These are phyloP conservation scores for Triticum dicoccoides DNA, from an alignment of 176 grass and related monocot species.

Conservation along the genomic window DNA sequence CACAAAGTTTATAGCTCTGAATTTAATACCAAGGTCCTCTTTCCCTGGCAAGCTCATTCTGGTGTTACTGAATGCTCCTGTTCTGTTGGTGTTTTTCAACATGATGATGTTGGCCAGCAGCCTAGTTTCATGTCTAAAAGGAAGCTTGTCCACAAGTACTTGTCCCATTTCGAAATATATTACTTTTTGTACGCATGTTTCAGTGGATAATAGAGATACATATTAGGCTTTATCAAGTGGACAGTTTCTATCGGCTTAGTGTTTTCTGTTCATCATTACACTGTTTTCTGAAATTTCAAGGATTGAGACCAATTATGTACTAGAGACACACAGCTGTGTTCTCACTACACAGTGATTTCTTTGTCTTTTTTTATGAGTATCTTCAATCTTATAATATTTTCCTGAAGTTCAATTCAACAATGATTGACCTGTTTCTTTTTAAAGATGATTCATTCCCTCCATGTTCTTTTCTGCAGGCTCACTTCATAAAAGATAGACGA, in stretches of 20 bases:
- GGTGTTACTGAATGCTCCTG: background rate
- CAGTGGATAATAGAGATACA: background rate
- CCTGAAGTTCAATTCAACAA: background rate
- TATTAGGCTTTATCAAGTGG: background rate
- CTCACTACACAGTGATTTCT: background rate
- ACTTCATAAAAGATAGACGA: conserved; percentile 92
- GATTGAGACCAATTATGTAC: background rate
- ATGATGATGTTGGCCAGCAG: background rate
- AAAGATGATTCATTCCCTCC: conserved; percentile 8
- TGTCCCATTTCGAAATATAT: background rate
- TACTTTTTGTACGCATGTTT: background rate
- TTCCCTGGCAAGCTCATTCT: background rate
- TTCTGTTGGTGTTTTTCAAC: background rate
- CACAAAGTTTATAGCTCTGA: background rate
- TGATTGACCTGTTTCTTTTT: background rate
- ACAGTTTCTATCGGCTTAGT: background rate
- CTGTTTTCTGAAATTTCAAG: background rate
- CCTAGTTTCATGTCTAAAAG: background rate
- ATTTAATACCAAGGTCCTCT: background rate
- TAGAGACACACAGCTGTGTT: background rate
- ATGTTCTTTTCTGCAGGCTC: conserved; percentile 54
- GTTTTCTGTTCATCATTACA: background rate
- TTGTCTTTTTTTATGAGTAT: background rate
- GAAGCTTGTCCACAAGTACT: background rate
- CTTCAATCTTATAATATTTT: background rate